Conservation (phyloP, 768 basidiomycete genomes). For the Leccinum imitatum region DNA sequence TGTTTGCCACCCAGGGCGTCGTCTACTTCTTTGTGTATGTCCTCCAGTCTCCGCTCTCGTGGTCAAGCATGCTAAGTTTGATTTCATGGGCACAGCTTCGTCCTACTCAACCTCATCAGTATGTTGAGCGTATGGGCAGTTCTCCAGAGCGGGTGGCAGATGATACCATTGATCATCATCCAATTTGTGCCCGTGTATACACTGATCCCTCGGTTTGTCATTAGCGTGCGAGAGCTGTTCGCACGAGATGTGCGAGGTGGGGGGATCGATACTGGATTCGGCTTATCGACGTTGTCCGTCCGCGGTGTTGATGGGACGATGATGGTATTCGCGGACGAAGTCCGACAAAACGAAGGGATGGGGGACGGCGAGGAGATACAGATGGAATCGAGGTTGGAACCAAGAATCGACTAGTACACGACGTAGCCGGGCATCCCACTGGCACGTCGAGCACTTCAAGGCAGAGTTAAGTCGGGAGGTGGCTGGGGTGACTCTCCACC, state of each 20-base stretch:
- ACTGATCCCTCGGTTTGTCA: not conserved
- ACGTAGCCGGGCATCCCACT: constrained; percentile 38
- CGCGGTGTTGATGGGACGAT: not conserved
- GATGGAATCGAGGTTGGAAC: not conserved
- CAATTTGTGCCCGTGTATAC: not conserved
- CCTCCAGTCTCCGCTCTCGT: not conserved
- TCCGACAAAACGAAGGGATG: not conserved
- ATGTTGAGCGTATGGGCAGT: not conserved
- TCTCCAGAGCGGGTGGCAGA: not conserved
- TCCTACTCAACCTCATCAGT: not conserved
- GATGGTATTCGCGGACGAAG: not conserved
- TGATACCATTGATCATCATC: not conserved
- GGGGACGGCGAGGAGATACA: not conserved
- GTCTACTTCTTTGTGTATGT: not conserved
- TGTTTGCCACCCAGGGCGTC: not conserved
- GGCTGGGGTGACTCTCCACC: constrained; percentile 64
- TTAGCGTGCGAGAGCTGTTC: not conserved
- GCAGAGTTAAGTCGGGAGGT: constrained; percentile 76
- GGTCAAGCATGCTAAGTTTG: not conserved
- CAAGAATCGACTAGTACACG: not conserved
- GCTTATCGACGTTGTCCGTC: not conserved
- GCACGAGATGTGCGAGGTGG: not conserved
- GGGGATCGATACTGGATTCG: not conserved
- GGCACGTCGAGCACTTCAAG: constrained; percentile 85
- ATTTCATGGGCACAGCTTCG: not conserved